Conservation (phyloP, 805 yeast species). For the Saccharomycopsis fermentans region DNA sequence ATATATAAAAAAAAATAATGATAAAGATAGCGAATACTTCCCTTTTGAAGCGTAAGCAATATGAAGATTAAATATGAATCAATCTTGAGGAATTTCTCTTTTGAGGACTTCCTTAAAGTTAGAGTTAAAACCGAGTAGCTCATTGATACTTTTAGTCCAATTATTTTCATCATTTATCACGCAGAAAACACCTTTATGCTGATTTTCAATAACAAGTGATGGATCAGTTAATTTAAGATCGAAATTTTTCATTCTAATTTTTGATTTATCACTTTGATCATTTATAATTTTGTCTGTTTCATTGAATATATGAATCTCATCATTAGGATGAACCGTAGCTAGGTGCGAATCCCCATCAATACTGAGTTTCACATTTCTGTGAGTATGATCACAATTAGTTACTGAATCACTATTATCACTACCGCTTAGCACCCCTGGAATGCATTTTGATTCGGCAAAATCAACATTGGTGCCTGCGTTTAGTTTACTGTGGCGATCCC, state of each 20-base stretch:
- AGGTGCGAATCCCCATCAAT: slow-evolving; percentile 74
- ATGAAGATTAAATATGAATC: no score
- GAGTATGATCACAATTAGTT: neutral
- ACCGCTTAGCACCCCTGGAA: neutral
- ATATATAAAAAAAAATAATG: no score
- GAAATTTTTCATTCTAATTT: slow-evolving; percentile 25
- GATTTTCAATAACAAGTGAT: slow-evolving; percentile 11
- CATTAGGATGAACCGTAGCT: slow-evolving; percentile 59
- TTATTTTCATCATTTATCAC: slow-evolving; percentile 75
- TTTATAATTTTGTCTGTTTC: slow-evolving; percentile 53
- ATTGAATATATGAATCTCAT: slow-evolving; percentile 62
- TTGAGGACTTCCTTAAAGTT: slow-evolving; percentile 47
- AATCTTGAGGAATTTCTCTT: slow-evolving; percentile 2
- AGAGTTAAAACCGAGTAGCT: slow-evolving; percentile 79
- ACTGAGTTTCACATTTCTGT: slow-evolving; percentile 36
- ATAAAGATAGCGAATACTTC: no score
- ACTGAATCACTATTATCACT: neutral
- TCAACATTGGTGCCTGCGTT: neutral
- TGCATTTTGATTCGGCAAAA: neutral
- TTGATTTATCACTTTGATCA: slow-evolving; percentile 33
- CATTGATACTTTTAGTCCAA: slow-evolving; percentile 88
- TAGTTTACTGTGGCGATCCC: slow-evolving; percentile 26
- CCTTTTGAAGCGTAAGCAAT: no score
- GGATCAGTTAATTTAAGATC: neutral
- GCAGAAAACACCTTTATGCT: slow-evolving; percentile 68